Percentiles rank a stretch among this genome's conserved stretches.
Conservation (phyloP, 305 asterid genomes). For the Rubia peregrina region DNA sequence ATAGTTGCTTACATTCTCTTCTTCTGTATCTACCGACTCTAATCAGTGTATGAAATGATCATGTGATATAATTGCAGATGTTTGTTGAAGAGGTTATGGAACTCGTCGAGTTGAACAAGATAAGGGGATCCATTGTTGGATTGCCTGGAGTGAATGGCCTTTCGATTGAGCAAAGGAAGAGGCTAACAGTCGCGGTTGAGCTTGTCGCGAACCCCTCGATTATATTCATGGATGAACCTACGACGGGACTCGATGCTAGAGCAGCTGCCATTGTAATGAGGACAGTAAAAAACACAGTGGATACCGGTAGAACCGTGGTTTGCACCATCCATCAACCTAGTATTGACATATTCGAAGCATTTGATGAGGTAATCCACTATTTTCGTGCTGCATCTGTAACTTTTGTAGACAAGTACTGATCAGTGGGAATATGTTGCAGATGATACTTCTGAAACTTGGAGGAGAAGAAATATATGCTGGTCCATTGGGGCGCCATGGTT, state of each 20-base stretch:
- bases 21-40: not conserved
- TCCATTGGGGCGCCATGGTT: constrained; percentile 48
- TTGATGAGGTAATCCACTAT: constrained; percentile 20
- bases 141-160: constrained; percentile 27
- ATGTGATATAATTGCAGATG: constrained; percentile 9
- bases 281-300: constrained; percentile 13
- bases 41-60: not conserved
- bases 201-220: constrained; percentile 30
- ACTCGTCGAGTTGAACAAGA: constrained; percentile 24
- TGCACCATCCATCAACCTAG: constrained; percentile 25
- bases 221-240: constrained; percentile 29
- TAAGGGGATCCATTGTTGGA: constrained; percentile 25
- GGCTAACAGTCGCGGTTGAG: constrained; percentile 30
- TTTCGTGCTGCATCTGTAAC: not conserved
- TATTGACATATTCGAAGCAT: constrained; percentile 25
- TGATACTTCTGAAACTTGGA: constrained; percentile 40
- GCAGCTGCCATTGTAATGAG: constrained; percentile 23
- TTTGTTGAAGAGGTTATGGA: constrained; percentile 43
- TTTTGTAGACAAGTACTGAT: not conserved
- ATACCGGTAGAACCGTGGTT: constrained; percentile 22
- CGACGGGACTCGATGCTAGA: constrained; percentile 26
- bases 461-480: constrained; percentile 62
- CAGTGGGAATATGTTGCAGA: constrained; percentile 14
- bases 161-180: constrained; percentile 28
- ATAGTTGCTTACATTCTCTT: not conserved